Percentiles rank a stretch among this genome's conserved stretches.
phyloP scores from a whole-genome alignment of 2,329 filamentous ascomycete species.

The Aspergillus sp. region DNA sequence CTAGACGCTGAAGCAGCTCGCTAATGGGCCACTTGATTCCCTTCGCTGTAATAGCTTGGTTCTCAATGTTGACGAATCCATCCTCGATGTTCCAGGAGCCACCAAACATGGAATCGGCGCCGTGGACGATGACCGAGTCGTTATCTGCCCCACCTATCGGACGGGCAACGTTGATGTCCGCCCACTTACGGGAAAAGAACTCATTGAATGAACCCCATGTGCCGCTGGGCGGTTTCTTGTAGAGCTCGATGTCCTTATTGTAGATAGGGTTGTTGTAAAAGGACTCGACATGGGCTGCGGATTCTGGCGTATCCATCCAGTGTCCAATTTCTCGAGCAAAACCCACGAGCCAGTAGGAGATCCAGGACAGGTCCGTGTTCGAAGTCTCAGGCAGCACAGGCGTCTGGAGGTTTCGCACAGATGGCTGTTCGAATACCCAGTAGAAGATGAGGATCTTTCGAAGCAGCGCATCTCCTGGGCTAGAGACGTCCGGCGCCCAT shows the following conservation, averaged over 20 bases:
- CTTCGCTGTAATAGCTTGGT: neutral
- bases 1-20: neutral
- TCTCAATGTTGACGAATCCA: neutral
- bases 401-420: slow-evolving; percentile 8
- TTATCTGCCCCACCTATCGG: neutral
- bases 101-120: neutral
- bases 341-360: slow-evolving; percentile 14
- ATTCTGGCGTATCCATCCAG: slow-evolving; percentile 12
- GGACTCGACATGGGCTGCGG: slow-evolving; percentile 1
- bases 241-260: neutral
- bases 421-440: slow-evolving; percentile 12
- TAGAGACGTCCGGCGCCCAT: slow-evolving; percentile 11
- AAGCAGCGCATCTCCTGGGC: slow-evolving; percentile 8
- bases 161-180: neutral
- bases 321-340: slow-evolving; percentile 7
- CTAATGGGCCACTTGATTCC: neutral
- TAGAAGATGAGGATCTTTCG: slow-evolving; percentile 13
- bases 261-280: slow-evolving; percentile 10
- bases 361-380: slow-evolving; percentile 5
- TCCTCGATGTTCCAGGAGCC: neutral
- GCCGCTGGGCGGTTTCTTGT: neutral
- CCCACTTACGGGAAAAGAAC: slow-evolving; percentile 8
- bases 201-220: slow-evolving; percentile 17
- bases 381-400: neutral
- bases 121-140: neutral